Evolutionary conservation across 768 basidiomycete species (phyloP).

Genomic region (Antrodiella citrinella): DNA sequence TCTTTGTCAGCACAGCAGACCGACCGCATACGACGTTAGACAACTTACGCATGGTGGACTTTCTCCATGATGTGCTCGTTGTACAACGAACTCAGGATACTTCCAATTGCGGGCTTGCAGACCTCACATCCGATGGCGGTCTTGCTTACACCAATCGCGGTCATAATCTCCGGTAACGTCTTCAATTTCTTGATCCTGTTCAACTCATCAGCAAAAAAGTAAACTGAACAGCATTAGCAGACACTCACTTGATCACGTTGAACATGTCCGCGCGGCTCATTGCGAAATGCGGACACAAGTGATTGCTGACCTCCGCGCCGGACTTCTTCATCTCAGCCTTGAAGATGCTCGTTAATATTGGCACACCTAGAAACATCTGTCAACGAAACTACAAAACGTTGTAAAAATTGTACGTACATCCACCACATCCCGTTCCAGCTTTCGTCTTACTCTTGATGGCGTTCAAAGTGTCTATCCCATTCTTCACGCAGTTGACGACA

Average conservation of each 20-base stretch:
- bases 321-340: slow-evolving; percentile 58
- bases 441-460: slow-evolving; percentile 62
- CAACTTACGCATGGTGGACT: slow-evolving; percentile 40
- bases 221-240: neutral
- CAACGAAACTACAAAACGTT: neutral
- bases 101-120: slow-evolving; percentile 62
- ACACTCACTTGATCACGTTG: slow-evolving; percentile 40
- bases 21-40: neutral
- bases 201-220: neutral
- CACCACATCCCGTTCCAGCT: slow-evolving; percentile 66
- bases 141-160: slow-evolving; percentile 35
- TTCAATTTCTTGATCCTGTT: slow-evolving; percentile 48
- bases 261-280: slow-evolving; percentile 63
- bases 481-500: slow-evolving; percentile 41
- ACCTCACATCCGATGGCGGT: slow-evolving; percentile 60
- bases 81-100: slow-evolving; percentile 41
- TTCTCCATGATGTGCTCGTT: slow-evolving; percentile 62
- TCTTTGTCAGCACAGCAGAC: neutral
- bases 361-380: slow-evolving; percentile 31
- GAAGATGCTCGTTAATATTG: slow-evolving; percentile 40
- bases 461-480: slow-evolving; percentile 39
- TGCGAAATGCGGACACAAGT: slow-evolving; percentile 59
- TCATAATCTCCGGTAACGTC: slow-evolving; percentile 49
- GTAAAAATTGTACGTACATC: slow-evolving; percentile 25
- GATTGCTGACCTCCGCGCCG: slow-evolving; percentile 47